Evolutionary conservation across 345 rosid genomes (phyloP).

Genomic region (Firmiana major): DNA sequence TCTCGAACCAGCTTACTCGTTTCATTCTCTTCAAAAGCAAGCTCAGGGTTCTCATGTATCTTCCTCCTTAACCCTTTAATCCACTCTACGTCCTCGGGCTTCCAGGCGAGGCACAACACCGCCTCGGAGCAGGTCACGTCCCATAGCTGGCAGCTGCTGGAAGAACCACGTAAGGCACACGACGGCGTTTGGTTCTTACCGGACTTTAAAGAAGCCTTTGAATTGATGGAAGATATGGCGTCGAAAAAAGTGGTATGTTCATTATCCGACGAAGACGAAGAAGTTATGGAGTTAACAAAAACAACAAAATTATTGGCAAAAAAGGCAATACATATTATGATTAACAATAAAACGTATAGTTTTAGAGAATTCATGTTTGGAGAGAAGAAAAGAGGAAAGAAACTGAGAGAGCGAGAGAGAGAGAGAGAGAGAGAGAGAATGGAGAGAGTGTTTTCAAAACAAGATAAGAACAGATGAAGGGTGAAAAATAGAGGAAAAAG

Average conservation of each 20-base stretch:
- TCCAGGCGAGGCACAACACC: constrained; percentile 31
- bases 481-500: background rate
- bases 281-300: background rate
- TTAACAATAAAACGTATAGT: background rate
- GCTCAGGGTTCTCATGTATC: constrained; percentile 62
- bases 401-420: background rate
- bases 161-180: background rate
- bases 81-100: constrained; percentile 44
- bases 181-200: constrained; percentile 18
- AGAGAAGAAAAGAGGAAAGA: background rate
- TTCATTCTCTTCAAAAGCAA: constrained; percentile 52
- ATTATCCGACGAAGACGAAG: background rate
- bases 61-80: constrained; percentile 43
- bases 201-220: constrained; percentile 3
- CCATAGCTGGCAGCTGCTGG: constrained; percentile 26
- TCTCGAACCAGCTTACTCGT: constrained; percentile 49
- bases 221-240: constrained; percentile 4
- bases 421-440: background rate
- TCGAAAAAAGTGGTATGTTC: constrained; percentile 14
- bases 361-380: constrained; percentile 15
- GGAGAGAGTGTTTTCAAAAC: background rate
- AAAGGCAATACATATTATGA: background rate
- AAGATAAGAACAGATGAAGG: background rate
- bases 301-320: background rate
- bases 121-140: constrained; percentile 29